Percentiles rank a stretch among this genome's conserved stretches.
These are phyloP conservation scores for Cavenderia fasciculata DNA, from an alignment of 78 protist genomes.

Conservation along the genomic window DNA sequence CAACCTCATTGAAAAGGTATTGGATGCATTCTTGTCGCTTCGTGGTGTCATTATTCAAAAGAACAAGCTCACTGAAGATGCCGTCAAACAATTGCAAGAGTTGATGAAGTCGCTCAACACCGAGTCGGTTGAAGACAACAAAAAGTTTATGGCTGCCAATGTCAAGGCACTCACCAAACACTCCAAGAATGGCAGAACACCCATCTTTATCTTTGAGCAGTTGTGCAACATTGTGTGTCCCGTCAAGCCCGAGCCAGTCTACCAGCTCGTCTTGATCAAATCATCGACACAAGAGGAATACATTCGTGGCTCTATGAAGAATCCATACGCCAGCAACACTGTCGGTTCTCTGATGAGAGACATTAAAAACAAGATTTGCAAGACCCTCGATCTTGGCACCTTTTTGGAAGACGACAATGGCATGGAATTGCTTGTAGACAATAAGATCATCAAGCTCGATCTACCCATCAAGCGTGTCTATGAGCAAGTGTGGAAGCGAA, in stretches of 20 bases:
- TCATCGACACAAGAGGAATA: constrained; percentile 94
- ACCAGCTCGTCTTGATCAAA: constrained; percentile 78
- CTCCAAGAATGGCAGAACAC: constrained; percentile 54
- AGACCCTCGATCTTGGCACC: constrained; percentile 81
- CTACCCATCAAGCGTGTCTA: constrained; percentile 86
- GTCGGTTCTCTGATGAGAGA: constrained; percentile 91
- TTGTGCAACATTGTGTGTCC: constrained; percentile 87
- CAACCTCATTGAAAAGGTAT: constrained; percentile 18
- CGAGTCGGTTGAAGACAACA: constrained; percentile 46
- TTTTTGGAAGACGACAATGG: constrained; percentile 92
- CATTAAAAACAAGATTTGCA: constrained; percentile 91
- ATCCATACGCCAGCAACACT: constrained; percentile 81
- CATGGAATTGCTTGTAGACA: constrained; percentile 94
- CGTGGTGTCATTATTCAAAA: constrained; percentile 87
- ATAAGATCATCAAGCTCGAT: constrained; percentile 90
- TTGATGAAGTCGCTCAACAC: constrained; percentile 36
- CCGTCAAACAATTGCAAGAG: constrained; percentile 47
- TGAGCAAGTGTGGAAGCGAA: constrained; percentile 87
- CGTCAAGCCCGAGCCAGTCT: constrained; percentile 56
- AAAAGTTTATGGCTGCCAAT: constrained; percentile 76
- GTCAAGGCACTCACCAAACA: constrained; percentile 46
- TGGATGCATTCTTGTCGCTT: constrained; percentile 81
- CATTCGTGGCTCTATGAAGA: constrained; percentile 93
- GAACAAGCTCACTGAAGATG: constrained; percentile 85
- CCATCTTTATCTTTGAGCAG: constrained; percentile 86